These are phyloP conservation scores for Raffaelea ambrosiae DNA, from an alignment of 2,329 filamentous ascomycete species.

Conservation along the genomic window DNA sequence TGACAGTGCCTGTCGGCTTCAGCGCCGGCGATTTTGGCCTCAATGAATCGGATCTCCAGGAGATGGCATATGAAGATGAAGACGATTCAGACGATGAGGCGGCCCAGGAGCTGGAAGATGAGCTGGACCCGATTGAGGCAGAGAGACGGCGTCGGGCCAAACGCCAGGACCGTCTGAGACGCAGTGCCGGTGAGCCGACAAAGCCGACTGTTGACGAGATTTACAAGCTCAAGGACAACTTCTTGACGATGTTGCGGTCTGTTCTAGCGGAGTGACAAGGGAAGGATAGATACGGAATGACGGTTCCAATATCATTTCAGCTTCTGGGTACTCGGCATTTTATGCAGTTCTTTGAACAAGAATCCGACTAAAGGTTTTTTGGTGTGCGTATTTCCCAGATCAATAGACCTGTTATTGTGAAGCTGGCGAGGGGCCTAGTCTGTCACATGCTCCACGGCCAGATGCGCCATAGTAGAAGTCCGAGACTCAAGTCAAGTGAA, in stretches of 20 bases:
- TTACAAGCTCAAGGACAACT: conserved; percentile 69
- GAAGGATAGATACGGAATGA: neutral
- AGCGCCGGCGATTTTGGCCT: conserved; percentile 82
- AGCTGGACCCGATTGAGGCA: conserved; percentile 77
- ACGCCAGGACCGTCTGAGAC: conserved; percentile 69
- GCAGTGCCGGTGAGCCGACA: conserved; percentile 72
- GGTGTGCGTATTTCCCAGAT: too few relatives aligned
- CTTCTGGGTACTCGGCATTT: too few relatives aligned
- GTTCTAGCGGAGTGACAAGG: conserved; percentile 62
- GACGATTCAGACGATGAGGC: conserved; percentile 52
- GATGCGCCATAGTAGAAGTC: too few relatives aligned
- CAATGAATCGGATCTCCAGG: conserved; percentile 76
- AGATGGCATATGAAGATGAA: conserved; percentile 72
- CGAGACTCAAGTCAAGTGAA: too few relatives aligned
- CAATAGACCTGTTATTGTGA: too few relatives aligned
- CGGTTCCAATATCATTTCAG: too few relatives aligned
- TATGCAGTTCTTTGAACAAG: too few relatives aligned
- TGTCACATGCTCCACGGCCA: neutral
- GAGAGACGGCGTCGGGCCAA: conserved; percentile 72
- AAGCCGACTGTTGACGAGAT: conserved; percentile 77
- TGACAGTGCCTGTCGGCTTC: conserved; percentile 54
- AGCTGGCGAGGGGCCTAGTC: too few relatives aligned
- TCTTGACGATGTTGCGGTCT: conserved; percentile 71
- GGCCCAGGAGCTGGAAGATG: conserved; percentile 65
- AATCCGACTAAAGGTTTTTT: too few relatives aligned